Conservation (phyloP, 768 basidiomycete species). For the Suillus fuscotomentosus region DNA sequence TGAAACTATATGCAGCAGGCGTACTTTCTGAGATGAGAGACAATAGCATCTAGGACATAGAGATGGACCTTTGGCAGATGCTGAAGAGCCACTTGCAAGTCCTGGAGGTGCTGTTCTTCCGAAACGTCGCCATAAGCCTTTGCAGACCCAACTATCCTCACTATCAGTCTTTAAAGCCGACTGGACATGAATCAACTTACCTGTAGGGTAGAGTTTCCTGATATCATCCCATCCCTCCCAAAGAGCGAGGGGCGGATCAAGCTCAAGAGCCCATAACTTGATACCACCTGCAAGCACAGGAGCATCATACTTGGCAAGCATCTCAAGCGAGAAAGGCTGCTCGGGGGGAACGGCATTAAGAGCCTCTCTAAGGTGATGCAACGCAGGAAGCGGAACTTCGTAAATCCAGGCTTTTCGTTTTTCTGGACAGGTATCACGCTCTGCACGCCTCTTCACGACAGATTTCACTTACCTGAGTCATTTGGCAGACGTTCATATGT, state of each 20-base stretch:
- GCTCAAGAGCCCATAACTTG: conserved; percentile 90
- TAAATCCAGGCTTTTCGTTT: conserved; percentile 94
- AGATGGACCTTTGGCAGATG: conserved; percentile 78
- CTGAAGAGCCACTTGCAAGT: conserved; percentile 60
- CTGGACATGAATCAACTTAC: conserved; percentile 24
- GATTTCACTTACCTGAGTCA: conserved; percentile 55
- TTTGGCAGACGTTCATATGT: conserved; percentile 59
- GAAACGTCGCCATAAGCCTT: conserved; percentile 52
- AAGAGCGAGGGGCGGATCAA: conserved; percentile 80
- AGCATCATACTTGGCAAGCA: conserved; percentile 74
- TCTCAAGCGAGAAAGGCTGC: conserved; percentile 47
- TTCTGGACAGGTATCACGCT: conserved; percentile 41
- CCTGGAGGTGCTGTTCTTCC: conserved; percentile 61
- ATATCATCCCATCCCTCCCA: conserved; percentile 95
- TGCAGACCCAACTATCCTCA: conserved; percentile 49
- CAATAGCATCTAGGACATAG: conserved; percentile 72
- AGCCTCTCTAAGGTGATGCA: conserved; percentile 83
- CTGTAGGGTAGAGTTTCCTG: conserved; percentile 78
- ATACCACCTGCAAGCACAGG: conserved; percentile 83
- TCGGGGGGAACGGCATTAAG: conserved; percentile 68
- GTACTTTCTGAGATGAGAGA: conserved; percentile 74
- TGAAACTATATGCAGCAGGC: conserved; percentile 22
- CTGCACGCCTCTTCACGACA: background rate
- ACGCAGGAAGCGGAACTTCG: conserved; percentile 79
- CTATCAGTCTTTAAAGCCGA: background rate